Evolutionary conservation across 176 grass and related monocot genomes (phyloP), one percentile per base, ranked within the genome.

Genomic region (Musa itinerans): DNA sequence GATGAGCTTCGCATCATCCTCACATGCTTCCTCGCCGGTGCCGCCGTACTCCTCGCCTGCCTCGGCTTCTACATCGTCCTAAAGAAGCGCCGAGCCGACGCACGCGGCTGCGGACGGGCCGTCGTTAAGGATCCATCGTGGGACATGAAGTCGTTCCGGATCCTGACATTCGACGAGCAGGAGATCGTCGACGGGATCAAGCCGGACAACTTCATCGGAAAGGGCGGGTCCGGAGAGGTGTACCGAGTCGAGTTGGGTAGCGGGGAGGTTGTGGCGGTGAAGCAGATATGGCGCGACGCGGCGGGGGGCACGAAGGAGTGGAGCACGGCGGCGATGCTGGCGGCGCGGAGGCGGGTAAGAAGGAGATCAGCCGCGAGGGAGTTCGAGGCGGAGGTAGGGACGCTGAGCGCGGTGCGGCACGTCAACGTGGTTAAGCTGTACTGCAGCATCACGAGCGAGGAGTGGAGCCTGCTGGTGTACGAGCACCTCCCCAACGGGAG

Each of bases 81-180:
- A 55, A 74, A 74, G 72, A 74, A 34, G 24, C 72, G 72, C 24
- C 23, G 72, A 8, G 52, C 52, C 52, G 24, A 56, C 19, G 10
- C 50, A 3, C 3, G 50, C 1, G 13, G 22, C 53, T 3, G 23
- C 22, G 53, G 11, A 15, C 9, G 52, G 23, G 52, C 11, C 53
- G 11, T 74, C 2, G 23, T 3, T 2, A 74, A 34, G 53, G 24
- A 57, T 53, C 53, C 53, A 1, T 68, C 65, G 86, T 96, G 93
- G 93, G 92, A 96, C 72, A 71, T 96, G 63, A 87, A 96, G 56
- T 96, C 88, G 7, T 96, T 96, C 79, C 89, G 92, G 78, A 87
- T 87, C 19, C 81, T 84, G 34, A 85, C 92, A 56, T 82, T 96
- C 23, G 87, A 88, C 72, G 84, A 83, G 21, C 81, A 92, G 66